Base-by-base conservation (phyloP, 1,139 yeast species). In the Chernovozyma aurita region DNA sequence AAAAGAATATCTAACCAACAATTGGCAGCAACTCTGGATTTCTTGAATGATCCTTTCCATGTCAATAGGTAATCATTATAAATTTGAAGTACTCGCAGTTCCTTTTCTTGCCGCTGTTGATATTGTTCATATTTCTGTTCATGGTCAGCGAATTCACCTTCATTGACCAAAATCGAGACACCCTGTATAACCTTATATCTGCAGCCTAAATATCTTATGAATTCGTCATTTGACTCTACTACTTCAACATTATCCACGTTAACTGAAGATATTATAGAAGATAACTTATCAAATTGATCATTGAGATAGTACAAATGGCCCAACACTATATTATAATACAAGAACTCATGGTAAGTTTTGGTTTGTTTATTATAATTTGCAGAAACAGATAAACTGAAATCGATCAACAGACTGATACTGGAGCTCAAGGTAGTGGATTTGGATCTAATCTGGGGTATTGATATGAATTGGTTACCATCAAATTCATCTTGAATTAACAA, bases 1-100 rank as follows among this genome's bases (percentile, higher is more conserved):
- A 53, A 58, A 30, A 67, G 44, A 25, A 60, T 47, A 20, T 59
- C 65, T n/a, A 64, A 49, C 76, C 76, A 70, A 37, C 57, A 50
- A 35, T 59, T 58, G 3, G 65, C 70, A 2, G 68, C 59, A 17
- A 65, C 59, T 32, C 65, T 63, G 5, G 68, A 56, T 41, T 59
- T 61, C 18, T 44, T 39, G 14, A 21, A 28, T 5, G 24, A 21
- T 9, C 66, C 65, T 21, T 40, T 46, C 17, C 49, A 49, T 35
- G 52, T 50, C 29, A 53, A 43, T 34, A 69, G 53, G 42, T 57
- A 69, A 13, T 59, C 63, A 15, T 48, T 42, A 70, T 73, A 68
- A 24, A 57, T 44, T 16, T 52, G 46, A 32, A 45, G 43, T 12
- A 26, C 33, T 4, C n/a, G n/a, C n/a, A n/a, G n/a, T n/a, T n/a